Conservation (phyloP, 1,284 basidiomycete species). For the Farysia itapuensis region DNA sequence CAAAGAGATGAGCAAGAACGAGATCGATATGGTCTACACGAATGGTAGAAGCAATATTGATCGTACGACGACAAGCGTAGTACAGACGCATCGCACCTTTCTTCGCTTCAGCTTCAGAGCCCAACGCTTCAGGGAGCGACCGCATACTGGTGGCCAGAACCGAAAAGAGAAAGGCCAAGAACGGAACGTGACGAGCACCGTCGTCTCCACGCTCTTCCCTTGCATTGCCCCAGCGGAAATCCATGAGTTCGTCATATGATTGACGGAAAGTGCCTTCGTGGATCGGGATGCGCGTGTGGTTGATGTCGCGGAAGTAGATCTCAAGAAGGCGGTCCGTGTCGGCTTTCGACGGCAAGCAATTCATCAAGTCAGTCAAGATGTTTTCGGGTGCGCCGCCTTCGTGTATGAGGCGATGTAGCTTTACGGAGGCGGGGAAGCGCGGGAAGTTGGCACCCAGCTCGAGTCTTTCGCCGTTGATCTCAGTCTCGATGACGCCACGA, state of each 20-base stretch:
- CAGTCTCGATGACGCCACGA: constrained; percentile 48
- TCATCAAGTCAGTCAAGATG: constrained; percentile 49
- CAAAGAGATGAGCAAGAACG: constrained; percentile 49
- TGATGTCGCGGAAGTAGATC: constrained; percentile 66
- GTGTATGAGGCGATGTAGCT: constrained; percentile 49
- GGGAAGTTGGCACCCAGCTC: constrained; percentile 53
- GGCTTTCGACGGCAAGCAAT: constrained; percentile 39
- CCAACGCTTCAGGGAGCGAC: constrained; percentile 74
- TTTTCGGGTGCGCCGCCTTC: constrained; percentile 53
- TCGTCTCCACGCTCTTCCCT: constrained; percentile 61
- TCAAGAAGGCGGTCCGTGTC: constrained; percentile 46
- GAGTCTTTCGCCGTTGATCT: constrained; percentile 53
- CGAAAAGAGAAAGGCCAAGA: constrained; percentile 85
- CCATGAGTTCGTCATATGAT: constrained; percentile 77
- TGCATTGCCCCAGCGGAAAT: constrained; percentile 57
- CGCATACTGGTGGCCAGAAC: constrained; percentile 87
- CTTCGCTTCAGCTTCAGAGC: constrained; percentile 41
- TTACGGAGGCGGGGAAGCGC: constrained; percentile 49
- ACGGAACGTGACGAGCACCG: constrained; percentile 75
- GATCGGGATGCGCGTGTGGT: constrained; percentile 90
- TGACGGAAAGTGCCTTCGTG: constrained; percentile 81
- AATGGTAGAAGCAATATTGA: constrained; percentile 48
- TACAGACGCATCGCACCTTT: constrained; percentile 44
- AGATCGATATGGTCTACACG: constrained; percentile 56
- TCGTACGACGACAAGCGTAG: constrained; percentile 68